Base-by-base conservation (phyloP, 257 asterid species). In the Salvia hispanica region DNA sequence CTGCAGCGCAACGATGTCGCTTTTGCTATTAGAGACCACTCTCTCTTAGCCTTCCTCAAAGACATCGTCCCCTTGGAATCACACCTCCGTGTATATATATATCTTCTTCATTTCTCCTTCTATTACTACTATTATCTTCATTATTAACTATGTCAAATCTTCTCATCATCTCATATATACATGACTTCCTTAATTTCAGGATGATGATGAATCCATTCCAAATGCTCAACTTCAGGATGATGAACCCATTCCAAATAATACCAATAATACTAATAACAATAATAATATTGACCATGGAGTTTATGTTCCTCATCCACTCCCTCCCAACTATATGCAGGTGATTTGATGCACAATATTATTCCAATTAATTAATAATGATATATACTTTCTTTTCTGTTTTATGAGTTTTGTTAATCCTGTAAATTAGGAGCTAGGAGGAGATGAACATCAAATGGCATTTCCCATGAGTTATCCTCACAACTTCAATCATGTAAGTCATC, bases 401-500 rank as follows among this genome's bases (percentile, higher is more conserved):
- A 48, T n/a, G 54, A 5, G 2, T 12, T 25, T 25, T 25, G 31
- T 46, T 13, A 47, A 4, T 14, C 3, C 14, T 48, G 55, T 52
- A 18, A 7, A 3, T 53, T 65, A 70, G 62, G 68, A 39, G 66
- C 31, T 25, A 25, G 43, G 43, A 39, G 43, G 43, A 39, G 43
- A 9, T 66, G 62, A 75, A 37, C 63, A 7, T 16, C 65, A 12
- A 42, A 18, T 45, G 28, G 71, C 40, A 2, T 54, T 48, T 78
- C 73, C 71, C 25, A 72, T 65, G 69, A 43, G 51, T 66, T 45
- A 16, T 62, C 48, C 10, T 2, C 10, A 48, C 18, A 50, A 54
- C 68, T 18, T 16, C 56, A 72, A 57, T 42, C 62, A 16, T 4
- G 79, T 78, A 72, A 75, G 56, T 47, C 25, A 25, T 25, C 31